Conservation (phyloP, 139 green algal species). For the Picochlorum costavermella region DNA sequence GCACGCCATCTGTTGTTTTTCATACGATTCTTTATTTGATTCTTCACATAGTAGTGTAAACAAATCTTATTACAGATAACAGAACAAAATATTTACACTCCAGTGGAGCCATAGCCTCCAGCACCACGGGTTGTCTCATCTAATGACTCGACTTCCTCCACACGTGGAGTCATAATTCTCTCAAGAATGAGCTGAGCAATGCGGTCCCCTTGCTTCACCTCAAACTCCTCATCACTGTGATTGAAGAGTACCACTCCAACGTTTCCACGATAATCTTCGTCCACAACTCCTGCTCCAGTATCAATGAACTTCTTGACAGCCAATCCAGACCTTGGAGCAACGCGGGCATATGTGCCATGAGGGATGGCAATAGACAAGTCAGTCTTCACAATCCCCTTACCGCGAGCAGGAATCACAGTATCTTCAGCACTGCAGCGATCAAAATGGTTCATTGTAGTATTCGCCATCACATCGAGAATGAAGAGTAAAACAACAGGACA, state of each 20-base stretch:
- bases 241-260: conserved; percentile 98
- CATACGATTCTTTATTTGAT: conserved; percentile 2
- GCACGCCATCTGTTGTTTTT: too few species aligned
- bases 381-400: conserved; percentile 78
- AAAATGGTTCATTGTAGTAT: neutral
- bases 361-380: conserved; percentile 83
- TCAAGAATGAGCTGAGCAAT: conserved; percentile 96
- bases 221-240: conserved; percentile 79
- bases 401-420: conserved; percentile 69
- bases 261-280: conserved; percentile 92
- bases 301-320: conserved; percentile 96
- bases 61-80: conserved; percentile 1
- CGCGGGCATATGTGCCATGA: conserved; percentile 84
- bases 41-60: neutral
- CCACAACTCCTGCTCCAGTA: conserved; percentile 90
- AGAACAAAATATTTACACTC: conserved; percentile 34
- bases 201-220: conserved; percentile 74
- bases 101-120: conserved; percentile 92
- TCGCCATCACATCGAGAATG: neutral
- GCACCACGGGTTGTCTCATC: conserved; percentile 78
- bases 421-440: conserved; percentile 67
- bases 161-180: conserved; percentile 84
- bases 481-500: neutral
- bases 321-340: conserved; percentile 90
- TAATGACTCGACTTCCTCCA: conserved; percentile 85